Percentiles rank a stretch among this genome's conserved stretches.
These are phyloP conservation scores for Eremothecium sinecaudum DNA, from an alignment of 1,139 yeast species.

Conservation along the genomic window DNA sequence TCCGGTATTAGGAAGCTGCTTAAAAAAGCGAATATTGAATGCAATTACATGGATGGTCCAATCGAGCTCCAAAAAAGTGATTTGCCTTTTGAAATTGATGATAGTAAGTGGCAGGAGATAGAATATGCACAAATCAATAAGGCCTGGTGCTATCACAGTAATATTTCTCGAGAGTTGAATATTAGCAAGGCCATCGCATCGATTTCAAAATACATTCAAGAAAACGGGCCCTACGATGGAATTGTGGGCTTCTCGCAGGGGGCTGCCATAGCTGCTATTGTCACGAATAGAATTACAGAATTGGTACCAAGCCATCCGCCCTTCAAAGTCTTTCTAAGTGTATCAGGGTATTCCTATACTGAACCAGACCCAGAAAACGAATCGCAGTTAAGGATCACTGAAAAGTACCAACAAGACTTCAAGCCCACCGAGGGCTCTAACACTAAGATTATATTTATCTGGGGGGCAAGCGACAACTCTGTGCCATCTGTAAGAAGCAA, in stretches of 20 bases:
- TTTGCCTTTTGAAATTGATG: slow-evolving; percentile 51
- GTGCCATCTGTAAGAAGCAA: slow-evolving; percentile 46
- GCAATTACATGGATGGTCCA: slow-evolving; percentile 76
- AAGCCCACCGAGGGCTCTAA: slow-evolving; percentile 24
- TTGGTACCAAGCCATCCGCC: slow-evolving; percentile 36
- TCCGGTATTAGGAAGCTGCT: slow-evolving; percentile 68
- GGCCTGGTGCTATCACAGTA: slow-evolving; percentile 50
- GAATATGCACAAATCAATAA: slow-evolving; percentile 44
- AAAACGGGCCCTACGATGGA: slow-evolving; percentile 83
- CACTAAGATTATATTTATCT: slow-evolving; percentile 32
- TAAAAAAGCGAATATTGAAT: slow-evolving; percentile 55
- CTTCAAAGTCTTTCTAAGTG: slow-evolving; percentile 42
- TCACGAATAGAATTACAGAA: slow-evolving; percentile 39
- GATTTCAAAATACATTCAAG: slow-evolving; percentile 46
- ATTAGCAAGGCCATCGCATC: slow-evolving; percentile 39
- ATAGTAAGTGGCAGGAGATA: slow-evolving; percentile 36
- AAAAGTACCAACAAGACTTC: slow-evolving; percentile 28
- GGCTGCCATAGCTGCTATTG: slow-evolving; percentile 65
- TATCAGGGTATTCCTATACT: slow-evolving; percentile 52
- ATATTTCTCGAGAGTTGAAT: slow-evolving; percentile 35
- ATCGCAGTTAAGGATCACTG: slow-evolving; percentile 30
- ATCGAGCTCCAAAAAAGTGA: slow-evolving; percentile 53
- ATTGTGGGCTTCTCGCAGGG: slow-evolving; percentile 91
- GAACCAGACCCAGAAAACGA: slow-evolving; percentile 29
- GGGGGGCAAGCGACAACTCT: slow-evolving; percentile 43